A percentile compares a stretch with the other conserved stretches of the same genome.
Conservation (phyloP, 179 eudicot species). For the Sideroxylon spinosum region DNA sequence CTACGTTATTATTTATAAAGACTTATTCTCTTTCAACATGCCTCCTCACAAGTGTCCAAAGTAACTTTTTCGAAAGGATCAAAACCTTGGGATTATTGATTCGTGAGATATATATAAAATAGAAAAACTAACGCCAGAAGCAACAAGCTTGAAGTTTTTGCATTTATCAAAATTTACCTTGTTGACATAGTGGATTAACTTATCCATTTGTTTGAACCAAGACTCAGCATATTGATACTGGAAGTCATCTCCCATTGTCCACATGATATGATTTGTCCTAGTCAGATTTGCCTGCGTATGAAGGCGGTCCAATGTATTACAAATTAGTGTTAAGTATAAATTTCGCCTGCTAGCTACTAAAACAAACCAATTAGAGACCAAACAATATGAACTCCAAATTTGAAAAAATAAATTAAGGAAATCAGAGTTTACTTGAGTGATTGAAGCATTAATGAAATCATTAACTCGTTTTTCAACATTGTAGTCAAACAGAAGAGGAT, state of each 20-base stretch:
- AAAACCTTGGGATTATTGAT: no score
- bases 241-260: slow-evolving; percentile 98
- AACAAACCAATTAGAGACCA: slow-evolving; percentile 4
- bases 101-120: not conserved
- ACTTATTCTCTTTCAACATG: no score
- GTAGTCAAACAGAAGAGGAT: slow-evolving; percentile 59
- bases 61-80: no score
- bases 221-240: slow-evolving; percentile 84
- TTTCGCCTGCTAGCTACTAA: not conserved
- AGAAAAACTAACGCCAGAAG: slow-evolving; percentile 7
- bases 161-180: slow-evolving; percentile 35
- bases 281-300: slow-evolving; percentile 68
- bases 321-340: not conserved
- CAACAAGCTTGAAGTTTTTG: not conserved
- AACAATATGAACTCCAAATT: not conserved
- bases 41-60: no score
- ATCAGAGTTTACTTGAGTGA: slow-evolving; percentile 45
- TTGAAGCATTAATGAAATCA: slow-evolving; percentile 64
- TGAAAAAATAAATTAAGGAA: not conserved
- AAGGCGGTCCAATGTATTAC: not conserved
- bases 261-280: slow-evolving; percentile 86
- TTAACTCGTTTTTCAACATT: slow-evolving; percentile 67
- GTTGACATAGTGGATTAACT: slow-evolving; percentile 80
- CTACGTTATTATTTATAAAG: no score
- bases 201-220: slow-evolving; percentile 97